phyloP scores from a whole-genome alignment of 306 rosid genomes.

The Hippophae gyantsensis region DNA sequence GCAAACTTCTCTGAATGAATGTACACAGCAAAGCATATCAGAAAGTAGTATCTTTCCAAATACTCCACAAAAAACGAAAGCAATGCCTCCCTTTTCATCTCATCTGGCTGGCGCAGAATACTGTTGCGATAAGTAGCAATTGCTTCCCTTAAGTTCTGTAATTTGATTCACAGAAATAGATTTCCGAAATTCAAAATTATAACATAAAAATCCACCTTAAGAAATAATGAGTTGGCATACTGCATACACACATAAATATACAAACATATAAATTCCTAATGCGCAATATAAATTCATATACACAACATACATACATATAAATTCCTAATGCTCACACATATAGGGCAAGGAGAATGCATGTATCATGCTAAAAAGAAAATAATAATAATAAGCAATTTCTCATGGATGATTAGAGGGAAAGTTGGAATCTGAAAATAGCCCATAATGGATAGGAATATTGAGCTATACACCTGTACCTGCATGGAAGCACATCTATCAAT shows the following conservation, averaged over 20 bases:
- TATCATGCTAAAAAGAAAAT: too few species aligned
- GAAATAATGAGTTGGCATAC: neutral
- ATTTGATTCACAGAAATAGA: slow-evolving; percentile 19
- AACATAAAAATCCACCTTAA: slow-evolving; percentile 7
- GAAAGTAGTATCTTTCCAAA: slow-evolving; percentile 93
- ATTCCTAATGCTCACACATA: too few species aligned
- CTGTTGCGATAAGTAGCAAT: slow-evolving; percentile 82
- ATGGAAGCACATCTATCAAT: slow-evolving; percentile 85
- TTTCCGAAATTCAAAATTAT: slow-evolving; percentile 15
- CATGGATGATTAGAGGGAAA: too few species aligned
- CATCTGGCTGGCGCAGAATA: slow-evolving; percentile 81
- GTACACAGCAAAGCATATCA: slow-evolving; percentile 90
- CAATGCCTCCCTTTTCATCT: slow-evolving; percentile 84
- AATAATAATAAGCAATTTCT: too few species aligned
- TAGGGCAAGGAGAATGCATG: too few species aligned
- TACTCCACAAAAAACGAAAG: slow-evolving; percentile 81
- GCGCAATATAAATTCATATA: too few species aligned
- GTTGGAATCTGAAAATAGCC: neutral
- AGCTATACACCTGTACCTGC: slow-evolving; percentile 51
- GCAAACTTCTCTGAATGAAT: slow-evolving; percentile 61
- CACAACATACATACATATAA: too few species aligned
- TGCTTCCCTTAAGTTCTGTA: slow-evolving; percentile 83
- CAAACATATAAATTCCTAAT: too few species aligned
- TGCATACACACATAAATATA: too few species aligned
- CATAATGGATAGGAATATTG: neutral